A percentile compares a stretch with the other conserved stretches of the same genome.
Conservation (phyloP, 2,329 filamentous ascomycete genomes). For the Colletotrichum orbiculare region DNA sequence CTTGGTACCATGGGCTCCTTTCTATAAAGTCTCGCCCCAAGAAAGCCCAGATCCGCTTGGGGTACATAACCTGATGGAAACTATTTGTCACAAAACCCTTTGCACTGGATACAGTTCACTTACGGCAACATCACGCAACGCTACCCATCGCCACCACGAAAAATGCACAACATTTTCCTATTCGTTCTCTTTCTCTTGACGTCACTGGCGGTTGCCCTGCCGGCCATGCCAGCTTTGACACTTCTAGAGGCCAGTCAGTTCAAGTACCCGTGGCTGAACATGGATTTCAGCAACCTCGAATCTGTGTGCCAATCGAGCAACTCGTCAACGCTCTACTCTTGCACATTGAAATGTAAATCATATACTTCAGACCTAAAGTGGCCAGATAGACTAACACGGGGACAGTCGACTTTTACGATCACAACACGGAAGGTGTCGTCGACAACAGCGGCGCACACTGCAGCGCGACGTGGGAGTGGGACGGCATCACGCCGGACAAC, state of each 20-base stretch:
- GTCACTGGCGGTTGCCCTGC: constrained; percentile 14
- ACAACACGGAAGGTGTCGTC: constrained; percentile 35
- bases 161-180: constrained; percentile 11
- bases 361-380: too few relatives aligned
- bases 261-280: constrained; percentile 35
- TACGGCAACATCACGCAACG: neutral
- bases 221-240: neutral
- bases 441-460: constrained; percentile 38
- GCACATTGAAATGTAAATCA: constrained; percentile 29
- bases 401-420: constrained; percentile 36
- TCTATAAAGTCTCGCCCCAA: too few relatives aligned
- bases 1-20: too few relatives aligned
- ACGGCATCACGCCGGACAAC: constrained; percentile 37
- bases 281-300: constrained; percentile 32
- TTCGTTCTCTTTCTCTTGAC: neutral
- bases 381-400: neutral
- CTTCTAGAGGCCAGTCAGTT: constrained; percentile 9
- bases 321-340: constrained; percentile 17
- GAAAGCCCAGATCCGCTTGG: too few relatives aligned
- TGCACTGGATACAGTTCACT: too few relatives aligned
- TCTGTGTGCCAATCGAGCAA: constrained; percentile 14
- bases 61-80: too few relatives aligned
- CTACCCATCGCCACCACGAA: neutral
- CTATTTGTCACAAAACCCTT: too few relatives aligned
- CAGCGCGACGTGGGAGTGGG: constrained; percentile 40